Base-by-base conservation (phyloP, 371 early-diverging fungal species). In the Saksenaea oblongispora region DNA sequence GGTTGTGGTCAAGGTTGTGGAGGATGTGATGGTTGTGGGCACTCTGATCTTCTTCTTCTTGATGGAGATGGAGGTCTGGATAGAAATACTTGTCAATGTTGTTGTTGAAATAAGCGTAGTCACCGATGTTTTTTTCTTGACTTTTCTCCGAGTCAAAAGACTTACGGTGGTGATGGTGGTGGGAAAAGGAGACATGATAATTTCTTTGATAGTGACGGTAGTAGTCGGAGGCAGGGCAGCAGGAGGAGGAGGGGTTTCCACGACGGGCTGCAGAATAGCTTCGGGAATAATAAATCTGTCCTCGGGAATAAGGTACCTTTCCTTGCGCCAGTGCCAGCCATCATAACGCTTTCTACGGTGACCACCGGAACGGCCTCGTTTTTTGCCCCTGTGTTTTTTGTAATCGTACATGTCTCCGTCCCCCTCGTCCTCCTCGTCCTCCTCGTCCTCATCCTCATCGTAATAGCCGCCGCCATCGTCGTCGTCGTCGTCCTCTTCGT, bases 111-210 rank as follows among this genome's bases (percentile, higher is more conserved):
- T 47, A 47, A 22, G 51, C 51, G 51, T 47, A 47, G 24, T 47
- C 51, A 44, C 44, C 44, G 44, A 44, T 44, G 51, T 47, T 47
- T 47, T 47, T 47, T 47, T 47, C 51, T 47, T 47, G 51, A 47
- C 24, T 47, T 47, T 47, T 22, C 24, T 47, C 51, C 51, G 51
- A 22, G 51, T 47, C 18, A 22, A 9, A 22, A 47, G 51, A 47
- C 51, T 47, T 47, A 47, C 51, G 51, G 51, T 47, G 51, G 51
- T 47, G 22, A 47, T 47, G 51, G 51, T 47, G 3, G 51, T 47
- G 9, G 51, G 51, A 22, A 47, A 47, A 1, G 51, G 51, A n/a
- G 51, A 47, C 51, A 47, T 47, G 51, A 47, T 47, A 10, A 47
- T 22, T 47, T 47, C 51, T 22, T 47, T 47, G 51, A 47, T 10